These are phyloP conservation scores for Metschnikowia orientalis DNA, from an alignment of 805 yeast species.

Conservation along the genomic window DNA sequence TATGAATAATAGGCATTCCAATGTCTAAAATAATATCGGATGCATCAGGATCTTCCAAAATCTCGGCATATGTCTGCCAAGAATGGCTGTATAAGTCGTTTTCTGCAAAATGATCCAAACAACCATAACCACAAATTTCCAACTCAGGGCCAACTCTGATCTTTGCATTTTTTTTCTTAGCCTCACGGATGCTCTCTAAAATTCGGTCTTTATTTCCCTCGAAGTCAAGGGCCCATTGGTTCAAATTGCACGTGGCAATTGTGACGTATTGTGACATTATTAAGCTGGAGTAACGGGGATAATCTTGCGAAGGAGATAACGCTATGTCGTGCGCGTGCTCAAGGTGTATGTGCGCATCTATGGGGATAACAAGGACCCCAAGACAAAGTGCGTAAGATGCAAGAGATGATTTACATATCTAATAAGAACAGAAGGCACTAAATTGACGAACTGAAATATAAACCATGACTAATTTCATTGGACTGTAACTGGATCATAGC, in stretches of 20 bases:
- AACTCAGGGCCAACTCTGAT: slow-evolving; percentile 96
- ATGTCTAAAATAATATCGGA: slow-evolving; percentile 79
- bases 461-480: background rate
- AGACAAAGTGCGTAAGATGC: no score
- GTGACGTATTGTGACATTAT: slow-evolving; percentile 84
- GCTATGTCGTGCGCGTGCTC: background rate
- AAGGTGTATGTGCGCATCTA: background rate
- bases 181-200: slow-evolving; percentile 68
- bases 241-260: slow-evolving; percentile 87
- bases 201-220: slow-evolving; percentile 96
- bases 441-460: no score
- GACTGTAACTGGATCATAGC: slow-evolving; percentile 51
- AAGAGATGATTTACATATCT: no score
- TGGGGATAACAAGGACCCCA: no score
- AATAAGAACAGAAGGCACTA: no score
- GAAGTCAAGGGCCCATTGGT: slow-evolving; percentile 98
- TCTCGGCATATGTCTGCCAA: slow-evolving; percentile 90
- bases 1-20: slow-evolving; percentile 92
- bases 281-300: background rate
- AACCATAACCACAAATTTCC: slow-evolving; percentile 92
- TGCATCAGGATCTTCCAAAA: slow-evolving; percentile 62
- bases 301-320: no score
- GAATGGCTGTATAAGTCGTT: slow-evolving; percentile 83
- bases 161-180: slow-evolving; percentile 71
- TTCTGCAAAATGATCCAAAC: slow-evolving; percentile 90